A percentile compares a stretch with the other conserved stretches of the same genome.
Evolutionary conservation across 2,329 filamentous ascomycete genomes (phyloP).

Genomic region (Hypoxylon sp.): DNA sequence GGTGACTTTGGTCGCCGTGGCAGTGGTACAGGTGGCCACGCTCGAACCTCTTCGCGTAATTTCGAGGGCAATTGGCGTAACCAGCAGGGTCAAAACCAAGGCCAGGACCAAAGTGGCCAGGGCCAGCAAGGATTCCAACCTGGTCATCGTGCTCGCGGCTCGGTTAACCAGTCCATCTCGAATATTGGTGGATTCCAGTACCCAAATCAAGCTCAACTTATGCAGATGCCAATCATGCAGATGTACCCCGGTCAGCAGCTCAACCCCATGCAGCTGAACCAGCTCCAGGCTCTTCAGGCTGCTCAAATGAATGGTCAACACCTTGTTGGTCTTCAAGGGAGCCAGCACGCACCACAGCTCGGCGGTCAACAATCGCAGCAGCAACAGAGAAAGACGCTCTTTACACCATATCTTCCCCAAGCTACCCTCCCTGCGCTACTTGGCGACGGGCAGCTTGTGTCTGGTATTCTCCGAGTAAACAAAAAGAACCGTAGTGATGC

Average conservation of each 20-base stretch:
- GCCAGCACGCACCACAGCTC: conserved; percentile 79
- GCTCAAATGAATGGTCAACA: conserved; percentile 85
- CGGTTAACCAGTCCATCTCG: conserved; percentile 87
- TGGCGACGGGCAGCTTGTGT: conserved; percentile 92
- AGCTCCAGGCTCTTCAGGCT: conserved; percentile 92
- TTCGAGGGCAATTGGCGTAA: conserved; percentile 99
- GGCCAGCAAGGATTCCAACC: conserved; percentile 87
- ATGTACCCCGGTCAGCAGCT: conserved; percentile 89
- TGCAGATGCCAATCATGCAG: conserved; percentile 88
- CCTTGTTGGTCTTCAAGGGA: conserved; percentile 76
- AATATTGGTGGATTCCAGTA: conserved; percentile 91
- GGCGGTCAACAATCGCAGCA: conserved; percentile 80
- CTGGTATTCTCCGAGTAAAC: conserved; percentile 96
- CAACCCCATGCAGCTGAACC: conserved; percentile 88
- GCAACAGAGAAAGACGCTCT: conserved; percentile 97
- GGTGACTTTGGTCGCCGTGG: conserved; percentile 83
- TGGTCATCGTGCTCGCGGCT: conserved; percentile 87
- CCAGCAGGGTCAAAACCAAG: conserved; percentile 74
- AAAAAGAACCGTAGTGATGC: conserved; percentile 99
- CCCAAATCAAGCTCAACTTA: conserved; percentile 85
- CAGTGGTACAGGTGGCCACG: conserved; percentile 78
- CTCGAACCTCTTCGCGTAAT: conserved; percentile 87
- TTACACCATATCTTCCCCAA: conserved; percentile 97
- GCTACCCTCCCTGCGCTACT: conserved; percentile 92
- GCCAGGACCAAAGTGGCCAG: conserved; percentile 70